phyloP scores from a whole-genome alignment of 148 eudicot species.

The Cornus florida region DNA sequence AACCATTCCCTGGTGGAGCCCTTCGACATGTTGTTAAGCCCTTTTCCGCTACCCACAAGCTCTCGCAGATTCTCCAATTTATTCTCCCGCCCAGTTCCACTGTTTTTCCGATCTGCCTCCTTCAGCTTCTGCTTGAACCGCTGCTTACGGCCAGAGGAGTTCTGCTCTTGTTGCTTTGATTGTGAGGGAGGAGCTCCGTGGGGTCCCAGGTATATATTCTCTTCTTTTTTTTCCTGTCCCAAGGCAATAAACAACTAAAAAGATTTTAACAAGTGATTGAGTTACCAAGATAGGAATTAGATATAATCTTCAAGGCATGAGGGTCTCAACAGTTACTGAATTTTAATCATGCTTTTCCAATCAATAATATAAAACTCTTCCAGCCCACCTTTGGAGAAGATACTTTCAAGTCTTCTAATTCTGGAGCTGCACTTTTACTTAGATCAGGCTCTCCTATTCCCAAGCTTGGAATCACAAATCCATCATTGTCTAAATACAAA shows the following conservation, averaged over 20 bases:
- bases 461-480: conserved; percentile 95
- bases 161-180: conserved; percentile 69
- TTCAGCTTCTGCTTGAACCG: conserved; percentile 85
- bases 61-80: conserved; percentile 75
- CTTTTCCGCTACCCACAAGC: conserved; percentile 69
- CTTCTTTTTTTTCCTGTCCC: conserved; percentile 62
- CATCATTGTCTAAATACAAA: conserved; percentile 67
- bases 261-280: neutral
- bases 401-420: conserved; percentile 45
- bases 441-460: conserved; percentile 61
- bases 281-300: neutral
- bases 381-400: conserved; percentile 50
- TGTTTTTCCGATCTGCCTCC: conserved; percentile 70
- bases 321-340: neutral
- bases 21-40: conserved; percentile 40
- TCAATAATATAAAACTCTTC: neutral
- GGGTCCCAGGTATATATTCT: conserved; percentile 88
- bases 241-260: conserved; percentile 5
- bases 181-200: conserved; percentile 95
- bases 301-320: neutral
- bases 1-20: conserved; percentile 80
- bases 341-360: neutral
- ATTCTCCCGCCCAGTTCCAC: conserved; percentile 74
- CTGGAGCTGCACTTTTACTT: conserved; percentile 28
- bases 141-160: conserved; percentile 65